Base-by-base conservation (phyloP, 2,329 filamentous ascomycete genomes). In the Albophoma yamanashiensis region DNA sequence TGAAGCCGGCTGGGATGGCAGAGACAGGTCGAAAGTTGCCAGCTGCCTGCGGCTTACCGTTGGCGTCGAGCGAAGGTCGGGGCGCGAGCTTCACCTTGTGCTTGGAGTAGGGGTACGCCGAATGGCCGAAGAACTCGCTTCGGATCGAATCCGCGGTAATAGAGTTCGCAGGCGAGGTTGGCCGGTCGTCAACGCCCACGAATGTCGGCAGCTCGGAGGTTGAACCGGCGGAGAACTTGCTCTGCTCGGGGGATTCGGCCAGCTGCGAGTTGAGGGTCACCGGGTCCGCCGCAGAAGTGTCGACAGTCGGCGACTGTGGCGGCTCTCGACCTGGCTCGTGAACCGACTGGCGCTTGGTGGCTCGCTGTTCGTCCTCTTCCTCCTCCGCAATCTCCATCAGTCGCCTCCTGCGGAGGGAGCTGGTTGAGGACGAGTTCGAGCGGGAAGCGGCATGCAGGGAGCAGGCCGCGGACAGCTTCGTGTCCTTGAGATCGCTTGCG, bases 311-410 rank as follows among this genome's bases (percentile, higher is more conserved):
- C 45, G 74, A 69, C 42, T 69, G 63, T 14, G 68, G 64, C 27
- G 66, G 62, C 22, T 68, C 66, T 38, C 66, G 67, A 57, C 67
- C 67, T 56, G 74, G 73, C 66, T 82, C 75, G 68, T 82, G 78
- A 25, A 80, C 76, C 2, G 82, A 85, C 67, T 86, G 79, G 59
- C 84, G 78, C 67, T 86, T 87, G 50, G 75, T 76, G 36, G 84
- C 78, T n/a, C 72, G 71, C 64, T 83, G 75, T 61, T 87, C 85
- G 68, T 96, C 92, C 69, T 95, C 91, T 59, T 88, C 89, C 75
- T 94, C 90, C 75, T 97, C 94, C n/a, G 89, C 87, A 71, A 97
- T 97, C 75, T 96, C 93, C 76, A 93, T 88, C 67, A 97, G 78
- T 65, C 90, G 87, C 67, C 88, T 84, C 69, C 87, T 82, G 61